Percentiles rank a stretch among this genome's conserved stretches.
Conservation (phyloP, 2,329 filamentous ascomycete species). For the Thielaviopsis punctulata region DNA sequence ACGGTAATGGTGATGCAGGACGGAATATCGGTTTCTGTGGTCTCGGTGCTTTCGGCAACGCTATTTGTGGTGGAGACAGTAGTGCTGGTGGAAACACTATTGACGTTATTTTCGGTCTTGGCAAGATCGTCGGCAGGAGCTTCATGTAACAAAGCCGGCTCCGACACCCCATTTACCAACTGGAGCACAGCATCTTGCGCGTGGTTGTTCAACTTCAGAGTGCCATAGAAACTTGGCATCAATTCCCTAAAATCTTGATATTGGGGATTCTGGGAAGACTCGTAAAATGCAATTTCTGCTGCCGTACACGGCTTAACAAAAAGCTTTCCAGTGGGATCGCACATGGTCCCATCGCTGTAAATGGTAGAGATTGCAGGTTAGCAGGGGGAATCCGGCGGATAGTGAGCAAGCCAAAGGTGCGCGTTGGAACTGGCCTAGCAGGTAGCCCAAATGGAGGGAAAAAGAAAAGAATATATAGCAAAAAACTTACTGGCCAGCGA, state of each 20-base stretch:
- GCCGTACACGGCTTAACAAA: conserved; percentile 89
- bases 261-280: conserved; percentile 53
- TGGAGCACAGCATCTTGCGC: conserved; percentile 14
- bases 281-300: conserved; percentile 79
- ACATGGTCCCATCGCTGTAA: conserved; percentile 71
- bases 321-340: conserved; percentile 63
- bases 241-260: conserved; percentile 43
- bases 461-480: too few species aligned
- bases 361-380: background rate
- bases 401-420: background rate
- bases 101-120: conserved; percentile 25
- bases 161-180: background rate
- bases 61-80: conserved; percentile 23
- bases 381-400: background rate
- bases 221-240: conserved; percentile 76
- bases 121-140: conserved; percentile 22
- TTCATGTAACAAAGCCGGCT: conserved; percentile 15
- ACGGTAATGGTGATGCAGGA: conserved; percentile 15
- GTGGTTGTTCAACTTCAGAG: conserved; percentile 48
- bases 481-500: conserved; percentile 63
- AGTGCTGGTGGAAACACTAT: conserved; percentile 11
- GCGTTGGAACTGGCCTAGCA: background rate
- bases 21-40: background rate
- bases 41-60: conserved; percentile 19
- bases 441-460: background rate